Base-by-base conservation (phyloP, 768 basidiomycete genomes). In the Chalciporus piperatus region DNA sequence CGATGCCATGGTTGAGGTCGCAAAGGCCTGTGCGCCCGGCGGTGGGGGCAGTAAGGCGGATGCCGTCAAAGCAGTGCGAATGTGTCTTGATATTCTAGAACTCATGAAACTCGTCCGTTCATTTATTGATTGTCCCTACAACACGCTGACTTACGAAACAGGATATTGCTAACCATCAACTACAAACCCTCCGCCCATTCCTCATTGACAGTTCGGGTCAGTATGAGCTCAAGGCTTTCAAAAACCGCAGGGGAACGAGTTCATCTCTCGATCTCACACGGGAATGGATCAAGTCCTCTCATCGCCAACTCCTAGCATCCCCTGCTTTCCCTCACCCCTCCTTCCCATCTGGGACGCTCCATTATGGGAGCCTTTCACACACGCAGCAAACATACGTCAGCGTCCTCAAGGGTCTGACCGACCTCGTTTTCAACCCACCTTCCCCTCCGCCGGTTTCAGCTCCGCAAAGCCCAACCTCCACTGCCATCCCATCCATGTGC, bases 131-230 rank as follows among this genome's bases (percentile, higher is more conserved):
- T 41, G 55, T 44, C 51, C 57, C 11, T 54, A 54, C 43, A 39
- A 13, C 50, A 32, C 54, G 55, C 58, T 65, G 37, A 62, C 58
- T 54, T 56, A 55, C 55, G 25, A 23, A 63, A 38, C 62, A 96
- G 93, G 94, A 97, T 68, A 94, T 97, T 55, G 94, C 94, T 23
- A 97, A 97, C 67, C 94, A 96, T 71, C 94, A 96, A 71, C 80
- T 97, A 28, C 88, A 92, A 64, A 86, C 89, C 28, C 77, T 95
- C n/a, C 85, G 93, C 45, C 91, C 92, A n/a, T 92, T 86, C 73
- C 81, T 97, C 50, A 78, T 90, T 59, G 82, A 85, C 52, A 84
- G 85, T 35, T 84, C 93, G 1, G 83, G 85, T 19, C 81, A 84
- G 37, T 90, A 89, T 62, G 92, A 96, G 66, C 76, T 86, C 56